phyloP scores from a whole-genome alignment of 2,329 filamentous ascomycete species.

The Claviceps monticola region DNA sequence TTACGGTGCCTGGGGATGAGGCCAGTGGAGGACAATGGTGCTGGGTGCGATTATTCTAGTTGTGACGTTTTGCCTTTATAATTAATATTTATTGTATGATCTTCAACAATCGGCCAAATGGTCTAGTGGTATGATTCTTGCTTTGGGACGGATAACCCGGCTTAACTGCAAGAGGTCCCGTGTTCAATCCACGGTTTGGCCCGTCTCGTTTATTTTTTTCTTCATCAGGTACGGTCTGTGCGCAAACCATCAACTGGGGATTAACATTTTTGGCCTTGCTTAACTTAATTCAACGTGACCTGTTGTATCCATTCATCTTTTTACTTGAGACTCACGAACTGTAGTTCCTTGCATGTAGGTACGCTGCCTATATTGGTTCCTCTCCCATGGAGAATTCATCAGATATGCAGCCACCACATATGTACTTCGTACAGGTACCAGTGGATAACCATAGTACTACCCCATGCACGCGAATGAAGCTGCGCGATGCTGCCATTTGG shows the following conservation, averaged over 20 bases:
- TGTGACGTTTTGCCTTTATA: not conserved
- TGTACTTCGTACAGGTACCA: not conserved
- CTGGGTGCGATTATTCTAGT: too few species aligned
- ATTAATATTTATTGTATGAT: accelerated
- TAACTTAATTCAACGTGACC: too few species aligned
- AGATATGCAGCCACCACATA: not conserved
- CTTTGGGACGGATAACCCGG: conserved; percentile 13
- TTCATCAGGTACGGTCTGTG: not conserved
- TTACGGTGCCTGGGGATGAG: too few species aligned
- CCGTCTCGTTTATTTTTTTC: too few species aligned
- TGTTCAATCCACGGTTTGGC: conserved; percentile 19
- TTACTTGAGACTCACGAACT: too few species aligned
- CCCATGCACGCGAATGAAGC: not conserved
- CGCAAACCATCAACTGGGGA: not conserved
- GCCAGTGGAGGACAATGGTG: too few species aligned
- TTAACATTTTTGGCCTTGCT: not conserved
- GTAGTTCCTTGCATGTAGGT: too few species aligned
- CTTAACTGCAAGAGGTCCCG: conserved; percentile 19
- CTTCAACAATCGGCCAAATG: conserved; percentile 11
- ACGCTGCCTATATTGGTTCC: too few species aligned
- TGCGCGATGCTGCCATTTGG: not conserved
- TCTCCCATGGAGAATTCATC: too few species aligned
- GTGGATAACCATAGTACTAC: not conserved
- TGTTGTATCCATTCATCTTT: too few species aligned
- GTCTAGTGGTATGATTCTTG: conserved; percentile 23